A percentile compares a stretch with the other conserved stretches of the same genome.
Evolutionary conservation across 208 protist species (phyloP).

Genomic region (Leishmania guyanensis): DNA sequence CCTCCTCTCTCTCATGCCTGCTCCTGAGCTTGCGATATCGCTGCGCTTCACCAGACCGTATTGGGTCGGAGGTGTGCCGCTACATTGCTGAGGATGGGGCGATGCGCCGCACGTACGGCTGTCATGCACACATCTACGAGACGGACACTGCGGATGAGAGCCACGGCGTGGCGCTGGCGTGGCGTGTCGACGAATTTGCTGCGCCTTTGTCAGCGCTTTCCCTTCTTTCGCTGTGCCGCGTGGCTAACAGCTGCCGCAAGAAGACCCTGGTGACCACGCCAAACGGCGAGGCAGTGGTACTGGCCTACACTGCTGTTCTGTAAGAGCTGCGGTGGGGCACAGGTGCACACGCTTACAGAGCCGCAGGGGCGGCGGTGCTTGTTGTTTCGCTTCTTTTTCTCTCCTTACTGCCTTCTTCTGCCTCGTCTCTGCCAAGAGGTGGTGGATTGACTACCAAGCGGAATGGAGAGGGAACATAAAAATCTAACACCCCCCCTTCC

Average conservation of each 20-base stretch:
- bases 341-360: not conserved
- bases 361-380: not conserved
- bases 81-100: constrained; percentile 37
- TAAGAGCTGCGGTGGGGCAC: not conserved
- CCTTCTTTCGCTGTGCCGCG: constrained; percentile 65
- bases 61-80: constrained; percentile 36
- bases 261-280: constrained; percentile 41
- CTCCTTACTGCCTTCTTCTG: not conserved
- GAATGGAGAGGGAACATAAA: not conserved
- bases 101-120: constrained; percentile 63
- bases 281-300: constrained; percentile 24
- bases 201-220: constrained; percentile 28
- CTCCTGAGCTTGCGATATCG: constrained; percentile 30
- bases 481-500: not conserved
- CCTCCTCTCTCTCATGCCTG: constrained; percentile 1
- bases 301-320: constrained; percentile 53
- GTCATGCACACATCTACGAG: constrained; percentile 72
- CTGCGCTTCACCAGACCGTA: not conserved
- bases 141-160: constrained; percentile 37
- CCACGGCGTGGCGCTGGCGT: constrained; percentile 74
- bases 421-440: not conserved
- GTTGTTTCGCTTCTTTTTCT: not conserved
- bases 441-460: not conserved
- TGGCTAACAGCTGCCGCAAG: constrained; percentile 82
- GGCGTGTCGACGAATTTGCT: constrained; percentile 36